phyloP scores from a whole-genome alignment of 805 yeast species.

The Sugiyamaella chiloensis region DNA sequence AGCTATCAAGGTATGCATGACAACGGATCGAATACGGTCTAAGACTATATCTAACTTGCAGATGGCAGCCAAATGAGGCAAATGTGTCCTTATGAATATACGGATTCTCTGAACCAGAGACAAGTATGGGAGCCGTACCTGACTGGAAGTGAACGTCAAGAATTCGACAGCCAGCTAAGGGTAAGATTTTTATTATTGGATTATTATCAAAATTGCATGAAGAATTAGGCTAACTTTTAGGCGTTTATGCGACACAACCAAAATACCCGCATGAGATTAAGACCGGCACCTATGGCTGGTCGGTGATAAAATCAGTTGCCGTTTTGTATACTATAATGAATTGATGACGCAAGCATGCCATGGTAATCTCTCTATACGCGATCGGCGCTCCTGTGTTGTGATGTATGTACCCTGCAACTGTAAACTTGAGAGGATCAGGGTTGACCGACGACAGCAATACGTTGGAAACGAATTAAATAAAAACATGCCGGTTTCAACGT shows the following conservation, averaged over 20 bases:
- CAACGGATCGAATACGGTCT: background rate
- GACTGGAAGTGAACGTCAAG: conserved; percentile 29
- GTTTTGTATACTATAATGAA: background rate
- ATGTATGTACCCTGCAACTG: too few relatives aligned
- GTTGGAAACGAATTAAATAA: too few relatives aligned
- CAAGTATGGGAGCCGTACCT: conserved; percentile 31
- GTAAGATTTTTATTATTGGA: too few relatives aligned
- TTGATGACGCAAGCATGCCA: too few relatives aligned
- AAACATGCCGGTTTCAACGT: too few relatives aligned
- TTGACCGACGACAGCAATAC: too few relatives aligned
- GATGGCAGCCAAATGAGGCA: conserved; percentile 17
- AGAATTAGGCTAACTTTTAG: conserved; percentile 10
- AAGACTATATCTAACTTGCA: conserved; percentile 1
- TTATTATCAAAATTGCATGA: background rate
- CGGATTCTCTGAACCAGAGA: conserved; percentile 30
- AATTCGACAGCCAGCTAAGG: conserved; percentile 29
- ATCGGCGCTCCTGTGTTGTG: too few relatives aligned
- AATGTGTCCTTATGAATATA: conserved; percentile 30
- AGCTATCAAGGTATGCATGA: conserved; percentile 2
- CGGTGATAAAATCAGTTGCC: background rate
- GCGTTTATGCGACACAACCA: conserved; percentile 25
- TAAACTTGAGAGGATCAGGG: too few relatives aligned
- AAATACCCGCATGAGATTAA: conserved; percentile 23
- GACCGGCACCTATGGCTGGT: conserved; percentile 33
- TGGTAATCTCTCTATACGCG: too few relatives aligned